These are phyloP conservation scores for Magnolia kwangsiensis DNA, from an alignment of 164 flowering plant genomes.

Conservation along the genomic window DNA sequence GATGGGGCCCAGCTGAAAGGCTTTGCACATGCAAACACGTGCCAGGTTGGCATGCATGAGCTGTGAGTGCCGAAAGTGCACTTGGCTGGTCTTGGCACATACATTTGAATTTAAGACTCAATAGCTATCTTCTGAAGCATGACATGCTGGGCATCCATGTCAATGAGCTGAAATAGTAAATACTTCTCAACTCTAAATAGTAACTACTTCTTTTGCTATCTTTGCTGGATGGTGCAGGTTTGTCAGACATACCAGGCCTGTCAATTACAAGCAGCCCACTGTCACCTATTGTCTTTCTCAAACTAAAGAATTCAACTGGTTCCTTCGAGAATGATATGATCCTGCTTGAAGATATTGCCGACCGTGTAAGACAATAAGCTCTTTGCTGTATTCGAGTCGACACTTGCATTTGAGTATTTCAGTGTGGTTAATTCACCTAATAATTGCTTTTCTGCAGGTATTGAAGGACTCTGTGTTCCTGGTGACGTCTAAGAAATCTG, in stretches of 20 bases:
- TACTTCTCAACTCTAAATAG: not conserved
- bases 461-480: conserved; percentile 60
- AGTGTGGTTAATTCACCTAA: not conserved
- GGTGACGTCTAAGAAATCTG: conserved; percentile 64
- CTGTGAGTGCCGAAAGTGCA: not conserved
- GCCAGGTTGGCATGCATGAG: too few species aligned
- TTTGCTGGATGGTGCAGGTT: conserved; percentile 41
- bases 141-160: not conserved
- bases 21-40: too few species aligned
- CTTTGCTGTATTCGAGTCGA: not conserved
- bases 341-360: conserved; percentile 69
- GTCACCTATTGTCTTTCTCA: conserved; percentile 78
- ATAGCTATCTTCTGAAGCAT: not conserved
- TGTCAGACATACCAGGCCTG: conserved; percentile 58
- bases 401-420: not conserved
- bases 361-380: conserved; percentile 44
- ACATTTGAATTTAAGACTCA: not conserved
- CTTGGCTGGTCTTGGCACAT: not conserved
- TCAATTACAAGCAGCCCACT: conserved; percentile 58
- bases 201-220: not conserved
- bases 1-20: too few species aligned
- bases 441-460: conserved; percentile 45
- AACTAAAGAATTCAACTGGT: conserved; percentile 62
- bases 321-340: conserved; percentile 47
- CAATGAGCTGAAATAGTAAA: not conserved